A percentile compares a stretch with the other conserved stretches of the same genome.
Evolutionary conservation across 2,329 filamentous ascomycete species (phyloP).

Genomic region (Tetracladium maxilliforme): DNA sequence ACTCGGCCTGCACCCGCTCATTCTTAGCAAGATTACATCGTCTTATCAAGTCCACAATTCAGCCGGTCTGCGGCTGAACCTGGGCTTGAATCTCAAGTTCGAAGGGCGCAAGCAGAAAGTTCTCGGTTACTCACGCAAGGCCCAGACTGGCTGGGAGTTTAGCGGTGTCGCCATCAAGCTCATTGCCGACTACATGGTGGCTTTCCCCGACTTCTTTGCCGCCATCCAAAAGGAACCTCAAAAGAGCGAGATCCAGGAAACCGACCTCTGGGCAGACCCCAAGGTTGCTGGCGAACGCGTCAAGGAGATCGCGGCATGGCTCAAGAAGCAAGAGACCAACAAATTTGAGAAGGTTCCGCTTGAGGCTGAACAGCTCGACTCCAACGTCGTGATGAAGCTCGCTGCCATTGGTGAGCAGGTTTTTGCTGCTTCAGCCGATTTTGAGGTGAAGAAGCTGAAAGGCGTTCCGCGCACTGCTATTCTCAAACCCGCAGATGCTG

Average conservation of each 20-base stretch:
- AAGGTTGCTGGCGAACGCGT: slow-evolving; percentile 63
- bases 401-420: slow-evolving; percentile 59
- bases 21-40: slow-evolving; percentile 90
- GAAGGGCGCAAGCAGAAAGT: slow-evolving; percentile 93
- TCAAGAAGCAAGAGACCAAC: slow-evolving; percentile 83
- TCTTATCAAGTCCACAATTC: slow-evolving; percentile 79
- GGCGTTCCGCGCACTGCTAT: slow-evolving; percentile 77
- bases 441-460: slow-evolving; percentile 54
- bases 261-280: slow-evolving; percentile 67
- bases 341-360: slow-evolving; percentile 91
- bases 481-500: slow-evolving; percentile 89
- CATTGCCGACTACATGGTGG: slow-evolving; percentile 78
- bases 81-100: slow-evolving; percentile 93
- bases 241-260: slow-evolving; percentile 70
- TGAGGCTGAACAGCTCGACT: slow-evolving; percentile 92
- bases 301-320: slow-evolving; percentile 87
- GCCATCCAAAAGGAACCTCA: slow-evolving; percentile 76
- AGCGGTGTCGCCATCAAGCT: slow-evolving; percentile 70
- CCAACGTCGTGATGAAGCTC: slow-evolving; percentile 69
- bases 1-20: slow-evolving; percentile 69
- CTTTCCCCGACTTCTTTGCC: slow-evolving; percentile 90
- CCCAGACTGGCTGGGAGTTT: slow-evolving; percentile 85
- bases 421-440: slow-evolving; percentile 31
- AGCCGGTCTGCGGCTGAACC: slow-evolving; percentile 70
- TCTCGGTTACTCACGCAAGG: slow-evolving; percentile 83